Evolutionary conservation across 2,329 filamentous ascomycete genomes (phyloP), one percentile per base, ranked within the genome.

Genomic region (Alternaria sp.): DNA sequence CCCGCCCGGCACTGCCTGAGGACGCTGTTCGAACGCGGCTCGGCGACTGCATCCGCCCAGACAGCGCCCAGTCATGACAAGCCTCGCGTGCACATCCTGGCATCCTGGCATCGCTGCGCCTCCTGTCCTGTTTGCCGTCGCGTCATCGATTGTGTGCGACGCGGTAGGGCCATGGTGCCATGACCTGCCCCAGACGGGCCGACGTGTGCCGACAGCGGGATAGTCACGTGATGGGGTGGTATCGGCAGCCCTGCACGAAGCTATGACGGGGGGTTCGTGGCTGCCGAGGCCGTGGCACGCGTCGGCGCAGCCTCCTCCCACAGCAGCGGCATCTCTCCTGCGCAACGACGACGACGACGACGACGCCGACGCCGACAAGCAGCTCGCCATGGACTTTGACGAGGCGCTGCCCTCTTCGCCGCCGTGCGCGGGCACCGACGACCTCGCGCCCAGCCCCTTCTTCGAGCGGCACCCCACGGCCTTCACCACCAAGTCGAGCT

Each of bases 401-500:
- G 59, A 61, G 32, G 60, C 70, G n/a, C 69, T 61, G 17, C 67
- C 68, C 11, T 70, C 73, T 15, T 72, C 70, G 36, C 36, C 36
- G 17, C 71, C 69, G 23, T 68, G 63, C 67, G 69, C 68, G 65
- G 67, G 63, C 68, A 66, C 67, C 50, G 59, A 55, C 49, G 52
- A 65, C 47, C 53, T 68, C 12, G 68, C 59, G 67, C 12, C 70
- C 69, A 9, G 69, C 11, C 73, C 76, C 2, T 74, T 75, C 45
- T 70, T 75, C 43, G 64, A 70, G 55, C 66, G 63, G 21, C 61
- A 58, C 26, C 52, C 68, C 54, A 54, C 49, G 57, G 57, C 59
- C n/a, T 66, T 65, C 19, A 72, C 72, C 13, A 70, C 70, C n/a
- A 75, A 76, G 12, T 78, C 76, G 7, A 78, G 74, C 61, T 73